phyloP scores from a whole-genome alignment of 306 rosid genomes.

The Trifolium fragiferum region DNA sequence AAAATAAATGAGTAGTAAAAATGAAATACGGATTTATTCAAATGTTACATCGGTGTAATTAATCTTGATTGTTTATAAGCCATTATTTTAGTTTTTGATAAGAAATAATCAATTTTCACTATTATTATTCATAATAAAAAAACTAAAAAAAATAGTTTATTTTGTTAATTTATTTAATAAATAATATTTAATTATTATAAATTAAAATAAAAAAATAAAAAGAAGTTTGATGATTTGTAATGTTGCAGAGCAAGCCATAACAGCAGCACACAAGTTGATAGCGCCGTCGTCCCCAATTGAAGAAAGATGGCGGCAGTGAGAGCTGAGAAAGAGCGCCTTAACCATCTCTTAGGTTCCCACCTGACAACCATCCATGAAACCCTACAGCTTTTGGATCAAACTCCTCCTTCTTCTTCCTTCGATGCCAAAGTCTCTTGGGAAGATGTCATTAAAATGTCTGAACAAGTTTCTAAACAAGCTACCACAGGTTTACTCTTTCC shows the following conservation, averaged over 20 bases:
- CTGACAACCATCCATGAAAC: slow-evolving; percentile 75
- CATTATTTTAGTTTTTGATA: too few relatives aligned
- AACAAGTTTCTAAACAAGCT: slow-evolving; percentile 81
- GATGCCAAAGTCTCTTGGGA: slow-evolving; percentile 73
- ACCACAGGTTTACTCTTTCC: slow-evolving; percentile 61
- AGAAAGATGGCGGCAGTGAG: slow-evolving; percentile 42
- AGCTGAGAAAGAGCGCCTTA: slow-evolving; percentile 59
- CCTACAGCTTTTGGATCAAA: slow-evolving; percentile 73
- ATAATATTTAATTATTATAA: too few relatives aligned
- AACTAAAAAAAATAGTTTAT: too few relatives aligned
- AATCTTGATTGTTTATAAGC: too few relatives aligned
- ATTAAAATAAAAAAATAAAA: too few relatives aligned
- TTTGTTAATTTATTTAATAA: too few relatives aligned
- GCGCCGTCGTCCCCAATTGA: slow-evolving; percentile 2
- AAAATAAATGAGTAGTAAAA: too few relatives aligned
- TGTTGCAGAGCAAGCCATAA: neutral
- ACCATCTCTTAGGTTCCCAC: slow-evolving; percentile 54
- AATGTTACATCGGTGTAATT: too few relatives aligned
- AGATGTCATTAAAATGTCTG: slow-evolving; percentile 68
- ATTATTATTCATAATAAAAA: too few relatives aligned
- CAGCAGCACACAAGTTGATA: neutral
- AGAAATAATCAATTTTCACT: too few relatives aligned
- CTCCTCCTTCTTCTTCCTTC: slow-evolving; percentile 63
- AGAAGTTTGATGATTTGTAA: neutral
- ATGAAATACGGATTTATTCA: too few relatives aligned